Evolutionary conservation across 2,329 filamentous ascomycete species (phyloP).

Genomic region (Penicillium griseofulvum): DNA sequence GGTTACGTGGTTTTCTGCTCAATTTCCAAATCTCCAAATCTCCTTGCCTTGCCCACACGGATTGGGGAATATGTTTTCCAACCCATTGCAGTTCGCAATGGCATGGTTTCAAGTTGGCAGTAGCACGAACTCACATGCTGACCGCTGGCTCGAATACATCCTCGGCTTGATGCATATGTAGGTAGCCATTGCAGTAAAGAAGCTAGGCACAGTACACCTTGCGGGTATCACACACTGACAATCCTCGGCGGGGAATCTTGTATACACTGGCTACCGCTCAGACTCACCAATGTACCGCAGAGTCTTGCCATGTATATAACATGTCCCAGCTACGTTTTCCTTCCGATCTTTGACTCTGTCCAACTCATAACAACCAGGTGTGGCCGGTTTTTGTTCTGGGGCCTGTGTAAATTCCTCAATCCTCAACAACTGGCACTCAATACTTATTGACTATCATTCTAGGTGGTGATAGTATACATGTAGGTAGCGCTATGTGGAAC

Average conservation of each 20-base stretch:
- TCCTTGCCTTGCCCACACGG: conserved; percentile 4
- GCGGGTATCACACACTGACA: neutral
- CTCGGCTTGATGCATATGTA: neutral
- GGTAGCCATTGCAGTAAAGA: neutral
- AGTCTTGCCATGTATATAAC: neutral
- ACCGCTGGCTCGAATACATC: neutral
- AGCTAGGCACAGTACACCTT: neutral
- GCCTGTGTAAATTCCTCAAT: neutral
- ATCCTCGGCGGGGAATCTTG: neutral
- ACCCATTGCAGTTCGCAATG: neutral
- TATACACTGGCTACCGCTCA: neutral
- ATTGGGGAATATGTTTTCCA: neutral
- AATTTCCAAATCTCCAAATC: conserved; percentile 3
- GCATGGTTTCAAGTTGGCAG: neutral
- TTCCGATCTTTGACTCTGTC: neutral
- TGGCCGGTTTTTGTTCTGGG: neutral
- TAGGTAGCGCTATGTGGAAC: neutral
- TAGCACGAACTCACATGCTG: neutral
- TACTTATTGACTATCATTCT: neutral
- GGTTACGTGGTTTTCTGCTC: conserved; percentile 30
- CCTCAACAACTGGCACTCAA: neutral
- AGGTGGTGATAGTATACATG: neutral
- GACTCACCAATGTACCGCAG: neutral
- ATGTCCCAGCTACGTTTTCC: neutral
- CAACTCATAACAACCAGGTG: neutral